phyloP scores from a whole-genome alignment of 78 protist species.

The Dictyostelium citrinum region DNA sequence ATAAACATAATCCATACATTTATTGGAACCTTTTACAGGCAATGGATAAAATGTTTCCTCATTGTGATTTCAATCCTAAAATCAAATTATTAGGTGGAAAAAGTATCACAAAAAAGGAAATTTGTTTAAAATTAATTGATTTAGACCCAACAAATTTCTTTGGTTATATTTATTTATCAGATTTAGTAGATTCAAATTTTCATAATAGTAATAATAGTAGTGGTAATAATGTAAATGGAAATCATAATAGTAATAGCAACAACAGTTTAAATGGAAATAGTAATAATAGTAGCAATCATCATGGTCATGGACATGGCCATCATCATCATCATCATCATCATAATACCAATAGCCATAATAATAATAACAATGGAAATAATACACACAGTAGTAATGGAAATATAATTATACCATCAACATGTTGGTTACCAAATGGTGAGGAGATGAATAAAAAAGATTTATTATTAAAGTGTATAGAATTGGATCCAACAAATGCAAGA shows the following conservation, averaged over 20 bases:
- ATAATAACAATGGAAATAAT: neutral
- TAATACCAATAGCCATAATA: too few relatives aligned
- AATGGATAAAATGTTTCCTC: neutral
- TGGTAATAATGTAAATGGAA: neutral
- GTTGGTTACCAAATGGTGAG: neutral
- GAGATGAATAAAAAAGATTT: neutral
- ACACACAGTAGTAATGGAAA: neutral
- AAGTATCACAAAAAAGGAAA: neutral
- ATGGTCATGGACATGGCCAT: too few relatives aligned
- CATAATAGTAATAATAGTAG: neutral
- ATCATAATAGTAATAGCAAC: neutral
- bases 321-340: neutral
- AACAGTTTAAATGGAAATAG: neutral
- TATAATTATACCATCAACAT: neutral
- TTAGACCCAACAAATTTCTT: neutral
- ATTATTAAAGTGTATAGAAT: neutral
- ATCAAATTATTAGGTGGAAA: neutral
- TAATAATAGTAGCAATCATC: too few relatives aligned
- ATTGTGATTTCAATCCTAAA: neutral
- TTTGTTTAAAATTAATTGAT: neutral
- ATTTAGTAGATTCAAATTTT: neutral
- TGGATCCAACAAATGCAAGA: neutral
- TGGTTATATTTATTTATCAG: conserved; percentile 1
- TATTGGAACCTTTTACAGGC: neutral
- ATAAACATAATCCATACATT: neutral